Evolutionary conservation across 2,329 filamentous ascomycete species (phyloP).

Genomic region (Talaromyces rugulosus): DNA sequence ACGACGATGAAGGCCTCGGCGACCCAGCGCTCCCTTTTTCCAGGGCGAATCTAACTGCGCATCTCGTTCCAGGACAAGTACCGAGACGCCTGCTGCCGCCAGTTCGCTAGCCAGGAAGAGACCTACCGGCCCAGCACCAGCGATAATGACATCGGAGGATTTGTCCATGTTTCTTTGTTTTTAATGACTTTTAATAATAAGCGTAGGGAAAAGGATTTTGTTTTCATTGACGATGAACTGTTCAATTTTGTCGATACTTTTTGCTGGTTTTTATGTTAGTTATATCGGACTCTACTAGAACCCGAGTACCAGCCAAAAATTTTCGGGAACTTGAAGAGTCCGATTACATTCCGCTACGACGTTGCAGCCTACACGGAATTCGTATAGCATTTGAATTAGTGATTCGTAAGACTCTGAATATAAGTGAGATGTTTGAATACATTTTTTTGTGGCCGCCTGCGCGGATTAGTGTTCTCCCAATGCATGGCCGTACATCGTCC

Average conservation of each 20-base stretch:
- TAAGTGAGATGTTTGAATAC: too few relatives aligned
- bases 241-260: background rate
- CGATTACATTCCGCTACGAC: background rate
- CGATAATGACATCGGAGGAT: background rate
- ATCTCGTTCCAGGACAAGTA: background rate
- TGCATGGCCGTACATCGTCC: too few relatives aligned
- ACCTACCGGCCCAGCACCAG: background rate
- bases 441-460: too few relatives aligned
- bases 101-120: background rate
- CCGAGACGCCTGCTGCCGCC: background rate
- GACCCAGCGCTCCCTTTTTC: constrained; percentile 22
- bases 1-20: constrained; percentile 29
- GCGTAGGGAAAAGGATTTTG: background rate
- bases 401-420: background rate
- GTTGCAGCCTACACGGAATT: background rate
- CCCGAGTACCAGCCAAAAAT: background rate
- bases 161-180: background rate
- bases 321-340: background rate
- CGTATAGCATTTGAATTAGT: background rate
- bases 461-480: too few relatives aligned
- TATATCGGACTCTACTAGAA: background rate
- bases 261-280: background rate
- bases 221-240: background rate
- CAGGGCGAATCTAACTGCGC: constrained; percentile 20
- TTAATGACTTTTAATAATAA: background rate